Base-by-base conservation (phyloP, 1,139 yeast genomes). In the Arxiozyma telluris region DNA sequence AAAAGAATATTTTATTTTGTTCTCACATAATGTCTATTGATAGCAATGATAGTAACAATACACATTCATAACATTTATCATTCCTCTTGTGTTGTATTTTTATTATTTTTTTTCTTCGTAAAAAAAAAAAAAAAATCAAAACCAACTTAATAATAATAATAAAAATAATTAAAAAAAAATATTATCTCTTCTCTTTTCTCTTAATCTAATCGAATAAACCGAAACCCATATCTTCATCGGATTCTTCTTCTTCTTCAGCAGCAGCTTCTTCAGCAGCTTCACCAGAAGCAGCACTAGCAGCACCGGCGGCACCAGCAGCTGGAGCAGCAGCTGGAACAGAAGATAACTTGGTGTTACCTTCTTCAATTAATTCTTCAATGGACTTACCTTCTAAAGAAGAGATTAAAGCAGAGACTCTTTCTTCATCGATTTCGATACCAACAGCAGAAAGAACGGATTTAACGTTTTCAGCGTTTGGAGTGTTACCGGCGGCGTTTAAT, bases 241-340 rank as follows among this genome's bases (percentile, higher is more conserved):
- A 74, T 72, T 73, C 77, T 69, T 74, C 80, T 62, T 73, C 79
- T 65, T 53, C 59, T 41, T 75, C 84, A 64, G 75, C 87, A 69
- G 74, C 84, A 61, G 73, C 85, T 58, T 72, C 87, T 58, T 73
- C 87, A 63, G 76, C 85, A 59, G 75, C 86, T 60, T 73, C 87
- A 58, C 74, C 82, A 58, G 73, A 80, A 63, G 76, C 79, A 62
- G 78, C 76, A 63, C 78, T 79, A 65, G 76, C 78, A 62, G 82
- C 76, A 67, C 82, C 76, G 67, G 78, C 77, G 65, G 81, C 70
- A 61, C 84, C 76, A 68, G 82, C 80, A 74, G 87, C 89, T 68
- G 91, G 84, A 74, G 86, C 90, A 76, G 88, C 91, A 66, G 88
- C 69, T 78, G 93, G 90, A 63, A 85, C 89, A 61, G 90, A 80